phyloP scores from a whole-genome alignment of 2,329 filamentous ascomycete genomes.

The Trichoderma endophyticum region DNA sequence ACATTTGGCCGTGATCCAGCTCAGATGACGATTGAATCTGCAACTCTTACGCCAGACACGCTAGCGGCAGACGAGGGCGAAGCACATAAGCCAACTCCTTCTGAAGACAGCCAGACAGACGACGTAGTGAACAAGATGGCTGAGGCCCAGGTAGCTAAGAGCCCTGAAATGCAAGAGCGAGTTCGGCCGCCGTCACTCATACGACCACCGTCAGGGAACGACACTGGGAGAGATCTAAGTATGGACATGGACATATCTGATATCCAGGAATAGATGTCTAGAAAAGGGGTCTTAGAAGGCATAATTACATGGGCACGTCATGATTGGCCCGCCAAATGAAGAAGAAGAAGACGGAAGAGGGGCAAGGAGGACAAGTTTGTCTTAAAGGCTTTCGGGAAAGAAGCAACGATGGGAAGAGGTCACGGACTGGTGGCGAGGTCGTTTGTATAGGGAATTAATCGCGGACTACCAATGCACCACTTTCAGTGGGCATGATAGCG shows the following conservation, averaged over 20 bases:
- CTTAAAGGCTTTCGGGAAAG: not conserved
- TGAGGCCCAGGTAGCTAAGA: conserved; percentile 20
- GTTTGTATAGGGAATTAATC: not conserved
- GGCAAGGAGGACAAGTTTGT: not conserved
- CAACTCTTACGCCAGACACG: conserved; percentile 27
- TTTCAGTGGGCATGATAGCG: not conserved
- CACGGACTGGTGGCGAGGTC: not conserved
- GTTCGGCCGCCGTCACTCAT: conserved; percentile 29
- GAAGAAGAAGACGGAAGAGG: not conserved
- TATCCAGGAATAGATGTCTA: conserved; percentile 7
- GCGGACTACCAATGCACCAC: not conserved
- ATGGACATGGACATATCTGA: conserved; percentile 41
- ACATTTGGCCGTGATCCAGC: conserved; percentile 19
- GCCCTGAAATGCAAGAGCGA: conserved; percentile 47
- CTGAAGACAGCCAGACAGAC: not conserved
- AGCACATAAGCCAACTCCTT: not conserved
- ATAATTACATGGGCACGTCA: not conserved
- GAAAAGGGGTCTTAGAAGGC: not conserved
- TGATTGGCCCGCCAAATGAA: not conserved
- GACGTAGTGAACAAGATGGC: not conserved
- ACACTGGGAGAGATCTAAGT: conserved; percentile 23
- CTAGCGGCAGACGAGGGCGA: conserved; percentile 25
- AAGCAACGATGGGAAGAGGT: not conserved
- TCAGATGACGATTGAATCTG: conserved; percentile 26
- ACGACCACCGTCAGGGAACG: conserved; percentile 20